These are phyloP conservation scores for Phyllosticta paracitricarpa DNA, from an alignment of 2,329 filamentous ascomycete species.

Conservation along the genomic window DNA sequence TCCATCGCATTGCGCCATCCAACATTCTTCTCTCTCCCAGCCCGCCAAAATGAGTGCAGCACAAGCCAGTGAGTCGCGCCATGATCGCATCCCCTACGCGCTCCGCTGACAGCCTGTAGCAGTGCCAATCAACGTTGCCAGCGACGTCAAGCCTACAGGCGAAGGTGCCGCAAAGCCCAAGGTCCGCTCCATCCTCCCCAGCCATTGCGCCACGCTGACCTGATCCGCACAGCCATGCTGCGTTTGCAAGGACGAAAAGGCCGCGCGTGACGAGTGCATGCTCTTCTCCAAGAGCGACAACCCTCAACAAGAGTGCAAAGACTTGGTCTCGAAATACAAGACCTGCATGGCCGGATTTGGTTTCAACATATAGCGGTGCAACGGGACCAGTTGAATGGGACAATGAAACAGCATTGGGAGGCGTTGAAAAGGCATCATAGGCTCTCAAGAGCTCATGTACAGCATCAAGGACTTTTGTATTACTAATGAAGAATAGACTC, in stretches of 20 bases:
- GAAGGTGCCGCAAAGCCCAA: constrained; percentile 35
- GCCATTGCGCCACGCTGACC: constrained; percentile 2
- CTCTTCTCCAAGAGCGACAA: constrained; percentile 82
- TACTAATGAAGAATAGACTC: constrained; percentile 20
- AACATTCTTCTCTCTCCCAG: neutral
- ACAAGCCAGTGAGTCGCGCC: constrained; percentile 16
- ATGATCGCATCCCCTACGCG: neutral
- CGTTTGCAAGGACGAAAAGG: constrained; percentile 93
- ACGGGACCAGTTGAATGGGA: neutral
- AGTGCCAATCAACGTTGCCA: constrained; percentile 33
- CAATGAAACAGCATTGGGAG: neutral
- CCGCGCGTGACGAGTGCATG: constrained; percentile 94
- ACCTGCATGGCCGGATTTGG: constrained; percentile 89
- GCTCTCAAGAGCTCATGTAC: neutral
- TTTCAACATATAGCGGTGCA: constrained; percentile 49
- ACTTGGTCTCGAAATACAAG: constrained; percentile 75
- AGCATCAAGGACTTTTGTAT: neutral
- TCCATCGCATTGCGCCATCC: neutral
- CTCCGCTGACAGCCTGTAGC: neutral
- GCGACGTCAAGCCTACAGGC: constrained; percentile 32
- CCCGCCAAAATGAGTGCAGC: constrained; percentile 23
- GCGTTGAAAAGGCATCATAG: constrained; percentile 24
- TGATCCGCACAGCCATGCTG: constrained; percentile 71
- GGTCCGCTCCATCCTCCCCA: constrained; percentile 19
- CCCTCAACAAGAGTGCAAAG: constrained; percentile 72